Evolutionary conservation across 2,329 filamentous ascomycete genomes (phyloP).

Genomic region (Septoria petroselini): DNA sequence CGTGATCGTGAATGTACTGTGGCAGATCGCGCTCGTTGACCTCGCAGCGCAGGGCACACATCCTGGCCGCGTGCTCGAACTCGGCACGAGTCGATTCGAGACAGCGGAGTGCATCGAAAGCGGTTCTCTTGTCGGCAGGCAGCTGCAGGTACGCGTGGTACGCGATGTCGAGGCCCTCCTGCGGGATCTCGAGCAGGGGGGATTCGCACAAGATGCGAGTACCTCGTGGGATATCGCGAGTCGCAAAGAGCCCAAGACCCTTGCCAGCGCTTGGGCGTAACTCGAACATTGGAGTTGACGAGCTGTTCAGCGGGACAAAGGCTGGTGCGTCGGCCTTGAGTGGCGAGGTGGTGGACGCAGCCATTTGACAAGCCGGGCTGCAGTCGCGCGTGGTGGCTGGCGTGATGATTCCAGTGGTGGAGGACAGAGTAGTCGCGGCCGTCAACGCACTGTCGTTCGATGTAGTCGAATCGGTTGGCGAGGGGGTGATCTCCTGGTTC

Average conservation of each 20-base stretch:
- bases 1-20: conserved; percentile 20
- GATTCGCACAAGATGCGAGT: conserved; percentile 31
- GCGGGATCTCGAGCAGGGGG: conserved; percentile 23
- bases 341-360: background rate
- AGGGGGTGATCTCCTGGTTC: background rate
- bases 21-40: conserved; percentile 14
- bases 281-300: conserved; percentile 14
- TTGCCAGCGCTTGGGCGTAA: conserved; percentile 23
- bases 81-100: conserved; percentile 21
- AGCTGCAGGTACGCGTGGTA: conserved; percentile 27
- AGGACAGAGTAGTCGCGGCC: background rate
- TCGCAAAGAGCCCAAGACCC: conserved; percentile 31
- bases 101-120: conserved; percentile 26
- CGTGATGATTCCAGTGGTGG: background rate
- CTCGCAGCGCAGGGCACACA: conserved; percentile 10
- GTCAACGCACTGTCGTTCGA: background rate
- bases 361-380: background rate
- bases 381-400: background rate
- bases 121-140: conserved; percentile 14
- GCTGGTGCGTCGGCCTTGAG: conserved; percentile 8
- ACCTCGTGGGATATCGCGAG: conserved; percentile 24
- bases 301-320: conserved; percentile 1
- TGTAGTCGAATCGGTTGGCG: background rate
- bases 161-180: conserved; percentile 18
- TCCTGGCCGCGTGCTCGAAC: conserved; percentile 22